phyloP scores from a whole-genome alignment of 495 filamentous ascomycete genomes.

The Daldinia concentrica region DNA sequence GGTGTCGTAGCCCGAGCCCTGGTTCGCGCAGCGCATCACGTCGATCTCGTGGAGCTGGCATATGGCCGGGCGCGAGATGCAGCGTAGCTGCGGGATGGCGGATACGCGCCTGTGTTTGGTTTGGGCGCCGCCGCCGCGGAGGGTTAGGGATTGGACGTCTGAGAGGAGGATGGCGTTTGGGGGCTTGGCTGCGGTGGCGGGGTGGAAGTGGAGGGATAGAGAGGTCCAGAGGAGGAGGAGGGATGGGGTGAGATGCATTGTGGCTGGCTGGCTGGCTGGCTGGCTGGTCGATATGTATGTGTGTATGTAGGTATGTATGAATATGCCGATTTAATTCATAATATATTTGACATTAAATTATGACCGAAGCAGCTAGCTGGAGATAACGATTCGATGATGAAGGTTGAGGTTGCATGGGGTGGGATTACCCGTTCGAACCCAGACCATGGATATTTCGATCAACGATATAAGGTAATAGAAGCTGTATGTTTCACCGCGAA shows the following conservation, averaged over 20 bases:
- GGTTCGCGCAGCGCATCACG: slow-evolving; percentile 88
- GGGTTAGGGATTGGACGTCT: slow-evolving; percentile 78
- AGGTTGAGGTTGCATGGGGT: neutral
- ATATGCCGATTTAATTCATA: neutral
- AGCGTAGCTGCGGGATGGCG: slow-evolving; percentile 83
- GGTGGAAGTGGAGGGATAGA: slow-evolving; percentile 38
- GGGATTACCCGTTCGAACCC: neutral
- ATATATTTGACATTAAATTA: neutral
- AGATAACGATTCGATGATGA: neutral
- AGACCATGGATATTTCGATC: neutral
- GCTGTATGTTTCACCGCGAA: neutral
- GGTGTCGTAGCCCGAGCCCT: slow-evolving; percentile 71
- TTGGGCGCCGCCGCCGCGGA: slow-evolving; percentile 62
- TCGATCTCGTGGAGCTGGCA: slow-evolving; percentile 75
- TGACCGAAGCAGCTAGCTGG: neutral
- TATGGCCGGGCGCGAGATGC: slow-evolving; percentile 71
- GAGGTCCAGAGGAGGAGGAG: slow-evolving; percentile 1
- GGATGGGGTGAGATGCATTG: neutral
- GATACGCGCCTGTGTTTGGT: slow-evolving; percentile 81
- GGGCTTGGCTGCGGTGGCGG: slow-evolving; percentile 47
- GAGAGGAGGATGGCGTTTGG: slow-evolving; percentile 76
- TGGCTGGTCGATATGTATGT: neutral
- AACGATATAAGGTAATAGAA: neutral
- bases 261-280: neutral
- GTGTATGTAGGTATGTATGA: neutral